Conservation (phyloP, 139 green algal species). For the Pseudopediastrum boryanum region DNA sequence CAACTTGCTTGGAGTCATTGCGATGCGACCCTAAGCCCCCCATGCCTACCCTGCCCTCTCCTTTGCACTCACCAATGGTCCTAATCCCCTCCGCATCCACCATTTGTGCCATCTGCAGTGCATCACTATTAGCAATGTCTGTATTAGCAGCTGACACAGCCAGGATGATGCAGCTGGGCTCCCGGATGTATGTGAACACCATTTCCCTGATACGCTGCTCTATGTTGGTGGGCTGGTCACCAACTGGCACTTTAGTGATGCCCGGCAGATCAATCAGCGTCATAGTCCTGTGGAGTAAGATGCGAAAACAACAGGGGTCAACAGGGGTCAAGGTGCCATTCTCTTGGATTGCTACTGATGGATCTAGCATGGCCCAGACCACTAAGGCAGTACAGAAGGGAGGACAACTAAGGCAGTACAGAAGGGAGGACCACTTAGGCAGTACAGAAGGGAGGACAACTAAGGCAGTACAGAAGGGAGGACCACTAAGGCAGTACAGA, state of each 20-base stretch:
- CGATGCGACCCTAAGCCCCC: too few species aligned
- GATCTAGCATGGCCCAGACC: too few species aligned
- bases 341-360: too few species aligned
- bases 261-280: constrained; percentile 98
- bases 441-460: background rate
- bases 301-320: too few species aligned
- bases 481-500: background rate
- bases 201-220: constrained; percentile 88
- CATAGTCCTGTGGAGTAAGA: constrained; percentile 83
- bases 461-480: too few species aligned
- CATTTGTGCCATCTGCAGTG: constrained; percentile 75
- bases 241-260: constrained; percentile 96
- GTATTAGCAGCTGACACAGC: constrained; percentile 86
- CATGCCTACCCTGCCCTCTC: too few species aligned
- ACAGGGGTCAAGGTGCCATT: too few species aligned
- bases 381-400: background rate
- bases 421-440: background rate
- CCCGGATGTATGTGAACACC: constrained; percentile 83
- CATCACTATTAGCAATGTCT: constrained; percentile 87
- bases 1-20: too few species aligned
- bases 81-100: constrained; percentile 77
- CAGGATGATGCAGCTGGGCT: constrained; percentile 89
- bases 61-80: constrained; percentile 76
- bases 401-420: background rate
- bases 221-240: constrained; percentile 96